Evolutionary conservation across 768 basidiomycete genomes (phyloP), one percentile per base, ranked within the genome.

Genomic region (Naganishia onofrii): DNA sequence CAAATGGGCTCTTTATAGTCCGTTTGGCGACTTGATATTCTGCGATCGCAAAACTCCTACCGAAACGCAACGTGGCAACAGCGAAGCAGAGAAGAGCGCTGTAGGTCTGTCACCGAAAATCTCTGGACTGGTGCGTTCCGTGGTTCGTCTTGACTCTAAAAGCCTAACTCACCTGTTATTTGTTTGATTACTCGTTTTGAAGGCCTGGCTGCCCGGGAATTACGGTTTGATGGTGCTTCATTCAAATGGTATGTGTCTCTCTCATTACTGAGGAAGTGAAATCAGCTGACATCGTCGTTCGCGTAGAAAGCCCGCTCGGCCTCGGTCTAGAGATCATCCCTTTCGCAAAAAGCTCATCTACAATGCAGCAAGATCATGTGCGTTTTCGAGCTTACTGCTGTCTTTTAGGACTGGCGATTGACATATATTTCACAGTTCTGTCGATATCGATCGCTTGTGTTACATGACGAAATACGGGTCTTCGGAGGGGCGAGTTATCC

Each of bases 121-220:
- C 13, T 51, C 48, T 26, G 48, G 48, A 26, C 48, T 51, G 23
- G 48, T 51, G 21, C 48, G 48, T 8, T 83, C 82, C 58, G 83
- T 86, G 75, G 78, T 95, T 80, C 93, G 93, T 75, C 81, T 87
- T 81, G 17, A 36, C 34, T 12, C 12, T 36, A 12, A 12, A 36
- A 36, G 34, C 34, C 34, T 36, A 36, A 12, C 34, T 36, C 12
- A 36, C 26, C 6, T 21, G 28, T 26, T 23, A 29, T 29, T 31
- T 29, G 15, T 29, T 72, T 28, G 54, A 58, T 54, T n/a, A n/a
- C 4, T 23, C 3, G 19, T 17, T 34, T 31, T 28, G 13, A 23
- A 95, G 93, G 93, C 96, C 76, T 98, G 95, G 95, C 87, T 86
- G 0, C 90, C 91, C 3, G 93, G 93, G 19, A 95, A 95, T 80